Evolutionary conservation across 257 asterid species (phyloP).

Genomic region (Jasminum sambac): DNA sequence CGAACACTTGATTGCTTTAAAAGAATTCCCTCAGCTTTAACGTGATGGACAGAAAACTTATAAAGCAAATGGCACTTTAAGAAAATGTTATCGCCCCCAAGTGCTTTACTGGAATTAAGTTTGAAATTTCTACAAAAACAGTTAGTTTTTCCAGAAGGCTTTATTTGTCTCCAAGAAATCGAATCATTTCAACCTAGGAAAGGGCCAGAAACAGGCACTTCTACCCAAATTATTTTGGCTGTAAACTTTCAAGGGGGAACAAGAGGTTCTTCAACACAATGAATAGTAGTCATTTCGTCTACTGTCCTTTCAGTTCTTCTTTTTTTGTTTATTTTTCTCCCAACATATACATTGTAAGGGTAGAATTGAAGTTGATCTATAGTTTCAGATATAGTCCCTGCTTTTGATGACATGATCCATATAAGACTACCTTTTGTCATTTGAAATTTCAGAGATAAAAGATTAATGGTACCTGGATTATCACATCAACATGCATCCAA

Average conservation of each 20-base stretch:
- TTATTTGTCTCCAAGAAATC: background rate
- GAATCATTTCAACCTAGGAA: background rate
- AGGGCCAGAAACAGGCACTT: background rate
- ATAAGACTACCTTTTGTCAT: background rate
- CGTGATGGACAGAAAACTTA: background rate
- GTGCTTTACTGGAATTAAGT: background rate
- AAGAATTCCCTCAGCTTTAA: background rate
- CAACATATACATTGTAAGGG: background rate
- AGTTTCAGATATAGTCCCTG: background rate
- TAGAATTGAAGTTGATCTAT: background rate
- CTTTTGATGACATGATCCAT: background rate
- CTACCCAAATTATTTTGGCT: background rate
- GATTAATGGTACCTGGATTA: conserved; percentile 64
- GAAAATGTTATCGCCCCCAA: background rate
- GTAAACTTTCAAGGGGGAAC: background rate
- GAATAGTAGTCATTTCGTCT: background rate
- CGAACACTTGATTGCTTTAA: background rate
- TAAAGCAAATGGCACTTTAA: background rate
- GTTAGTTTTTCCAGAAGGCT: background rate
- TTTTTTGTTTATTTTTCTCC: no score
- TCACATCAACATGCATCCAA: conserved; percentile 81
- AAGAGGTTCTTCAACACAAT: background rate
- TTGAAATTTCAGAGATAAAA: conserved; percentile 1
- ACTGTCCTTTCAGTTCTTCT: background rate
- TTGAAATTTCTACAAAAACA: background rate